phyloP scores from a whole-genome alignment of 2,329 filamentous ascomycete genomes.

The Venturia nashicola region DNA sequence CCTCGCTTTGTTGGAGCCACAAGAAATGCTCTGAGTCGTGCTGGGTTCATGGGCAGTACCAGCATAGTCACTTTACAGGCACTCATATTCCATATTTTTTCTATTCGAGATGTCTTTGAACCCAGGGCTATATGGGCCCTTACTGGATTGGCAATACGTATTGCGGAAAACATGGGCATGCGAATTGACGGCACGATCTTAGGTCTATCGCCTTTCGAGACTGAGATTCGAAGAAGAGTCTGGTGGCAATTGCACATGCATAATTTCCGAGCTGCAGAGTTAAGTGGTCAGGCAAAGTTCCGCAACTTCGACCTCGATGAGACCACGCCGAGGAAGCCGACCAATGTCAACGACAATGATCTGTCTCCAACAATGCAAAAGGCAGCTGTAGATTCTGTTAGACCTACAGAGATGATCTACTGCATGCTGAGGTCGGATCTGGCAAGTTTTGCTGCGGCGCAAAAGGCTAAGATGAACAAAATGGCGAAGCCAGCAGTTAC shows the following conservation, averaged over 20 bases:
- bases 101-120: not conserved
- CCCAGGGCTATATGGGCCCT: slow-evolving; percentile 10
- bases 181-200: slow-evolving; percentile 17
- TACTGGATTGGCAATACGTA: slow-evolving; percentile 13
- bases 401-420: slow-evolving; percentile 2
- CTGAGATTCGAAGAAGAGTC: slow-evolving; percentile 21
- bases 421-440: slow-evolving; percentile 5
- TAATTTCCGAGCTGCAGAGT: slow-evolving; percentile 1
- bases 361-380: slow-evolving; percentile 34
- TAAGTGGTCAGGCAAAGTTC: slow-evolving; percentile 2
- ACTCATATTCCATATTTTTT: slow-evolving; percentile 17
- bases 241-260: slow-evolving; percentile 17
- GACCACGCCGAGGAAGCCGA: slow-evolving; percentile 28
- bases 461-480: not conserved
- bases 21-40: slow-evolving; percentile 16
- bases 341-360: slow-evolving; percentile 44
- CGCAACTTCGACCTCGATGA: not conserved
- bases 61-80: slow-evolving; percentile 19
- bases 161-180: slow-evolving; percentile 16
- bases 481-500: not conserved
- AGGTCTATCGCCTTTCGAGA: slow-evolving; percentile 20
- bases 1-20: slow-evolving; percentile 16
- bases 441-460: slow-evolving; percentile 1
- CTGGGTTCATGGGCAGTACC: slow-evolving; percentile 18
- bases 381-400: slow-evolving; percentile 9